phyloP scores from a whole-genome alignment of 202 grass and related monocot species.

The Brachypodium distachyon region DNA sequence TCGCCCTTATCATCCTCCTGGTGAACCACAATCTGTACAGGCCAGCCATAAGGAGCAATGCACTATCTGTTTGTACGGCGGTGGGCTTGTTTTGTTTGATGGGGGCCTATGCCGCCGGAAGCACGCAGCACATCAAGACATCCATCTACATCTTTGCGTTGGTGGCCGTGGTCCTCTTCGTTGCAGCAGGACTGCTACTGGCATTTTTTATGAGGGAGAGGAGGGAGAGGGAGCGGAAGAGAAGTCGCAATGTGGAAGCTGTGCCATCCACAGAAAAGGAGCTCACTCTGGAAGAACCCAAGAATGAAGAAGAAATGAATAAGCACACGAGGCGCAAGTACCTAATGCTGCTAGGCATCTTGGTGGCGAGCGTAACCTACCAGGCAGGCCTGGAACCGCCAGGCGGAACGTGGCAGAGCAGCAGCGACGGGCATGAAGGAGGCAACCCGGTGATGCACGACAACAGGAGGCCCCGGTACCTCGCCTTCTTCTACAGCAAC shows the following conservation, averaged over 20 bases:
- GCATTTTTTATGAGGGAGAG: background rate
- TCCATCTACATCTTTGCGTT: constrained; percentile 5
- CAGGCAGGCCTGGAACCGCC: background rate
- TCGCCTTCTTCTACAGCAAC: background rate
- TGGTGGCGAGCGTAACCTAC: background rate
- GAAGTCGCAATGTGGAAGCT: background rate
- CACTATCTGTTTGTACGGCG: background rate
- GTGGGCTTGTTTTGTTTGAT: background rate
- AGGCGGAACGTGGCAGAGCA: background rate
- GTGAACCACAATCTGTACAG: constrained; percentile 7
- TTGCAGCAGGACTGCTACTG: background rate
- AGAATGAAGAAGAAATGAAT: background rate
- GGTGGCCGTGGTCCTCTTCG: background rate
- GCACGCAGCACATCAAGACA: background rate
- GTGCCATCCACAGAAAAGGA: background rate
- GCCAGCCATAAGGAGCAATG: background rate
- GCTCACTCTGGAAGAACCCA: background rate
- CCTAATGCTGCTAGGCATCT: background rate
- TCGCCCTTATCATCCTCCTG: constrained; percentile 26
- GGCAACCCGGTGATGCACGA: background rate
- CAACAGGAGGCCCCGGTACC: background rate
- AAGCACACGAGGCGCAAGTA: background rate
- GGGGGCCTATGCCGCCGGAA: constrained; percentile 18
- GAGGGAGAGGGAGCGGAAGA: background rate
- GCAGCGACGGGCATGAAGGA: background rate